Evolutionary conservation across 257 asterid genomes (phyloP), one percentile per base, ranked within the genome.

Genomic region (Mentha longifolia): DNA sequence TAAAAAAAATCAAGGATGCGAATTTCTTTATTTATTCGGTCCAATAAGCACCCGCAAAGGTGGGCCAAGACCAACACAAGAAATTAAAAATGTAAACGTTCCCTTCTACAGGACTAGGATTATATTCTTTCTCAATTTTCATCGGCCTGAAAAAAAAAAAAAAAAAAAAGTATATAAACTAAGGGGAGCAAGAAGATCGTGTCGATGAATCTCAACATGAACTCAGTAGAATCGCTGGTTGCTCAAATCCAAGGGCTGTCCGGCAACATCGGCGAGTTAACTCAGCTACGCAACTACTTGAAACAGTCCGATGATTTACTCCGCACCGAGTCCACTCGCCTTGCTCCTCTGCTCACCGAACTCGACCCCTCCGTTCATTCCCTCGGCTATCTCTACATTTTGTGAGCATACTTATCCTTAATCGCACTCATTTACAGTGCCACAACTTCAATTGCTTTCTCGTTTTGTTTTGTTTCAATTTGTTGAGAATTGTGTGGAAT

Each of bases 161-260:
- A 5, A 35, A 35, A 35, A 5, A 35, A 7, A 0, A 0, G 39
- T 35, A 35, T 35, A 5, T 35, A 35, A 35, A 5, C 8, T 35
- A 12, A 39, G 30, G 39, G 47, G 50, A 54, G 31, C n/a, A 19
- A 10, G 52, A 59, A 16, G 51, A n/a, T 57, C 42, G 68, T 13
- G 56, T 43, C 49, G 43, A 84, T 90, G 92, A 87, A 90, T 81
- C 83, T 86, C 85, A 88, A 89, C 63, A 80, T 81, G 85, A 85
- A 82, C 79, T 86, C 97, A 0, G 79, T 77, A 66, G 99, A 91
- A 50, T 79, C 95, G 54, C 61, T 94, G 77, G 79, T 86, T 47
- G 90, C 96, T 60, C 96, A 91, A 91, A 94, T 91, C 81, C 92
- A 81, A 77, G 92, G 90, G 5, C 65, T 91, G 3, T 91, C 97